Base-by-base conservation (phyloP, 148 eudicot species). In the Fagopyrum homotropicum region DNA sequence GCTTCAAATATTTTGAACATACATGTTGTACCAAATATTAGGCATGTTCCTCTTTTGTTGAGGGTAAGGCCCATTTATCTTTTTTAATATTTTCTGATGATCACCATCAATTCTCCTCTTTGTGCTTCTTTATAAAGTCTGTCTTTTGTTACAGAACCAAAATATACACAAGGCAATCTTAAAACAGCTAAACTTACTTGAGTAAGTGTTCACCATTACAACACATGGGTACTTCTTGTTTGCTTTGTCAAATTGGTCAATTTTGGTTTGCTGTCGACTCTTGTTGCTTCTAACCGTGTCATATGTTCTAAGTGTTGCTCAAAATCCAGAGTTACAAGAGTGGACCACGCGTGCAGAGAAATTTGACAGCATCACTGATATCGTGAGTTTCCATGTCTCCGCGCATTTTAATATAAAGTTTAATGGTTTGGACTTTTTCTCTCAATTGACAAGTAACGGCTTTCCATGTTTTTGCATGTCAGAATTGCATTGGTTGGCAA, bases 401-500 rank as follows among this genome's bases (percentile, higher is more conserved):
- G 40, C 1, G 40, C 40, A 7, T 9, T 17, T 45, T 30, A 64
- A 35, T 30, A 35, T 64, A 4, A 12, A 40, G 19, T 9, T 66
- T 35, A 35, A 0, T 35, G 40, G 44, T 59, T 59, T 22, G 22
- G 44, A 7, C 6, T 63, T 30, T 9, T 63, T 11, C 16, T 63
- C 69, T 0, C 4, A 55, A 16, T 15, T 55, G 14, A 14, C 4
- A 0, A 15, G 2, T 43, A 29, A 66, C 40, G 4, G 7, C 5
- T 10, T 76, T 49, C 49, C 6, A 76, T 4, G 16, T 63, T 45
- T 22, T 47, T 81, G 78, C 88, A 94, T 97, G 98, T 94, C 49
- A 85, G 89, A 78, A 91, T 94, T 77, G 98, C 98, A 71, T 87
- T 94, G 98, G 97, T 91, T 75, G 98, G 97, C 75, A 94, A 94